A percentile compares a stretch with the other conserved stretches of the same genome.
phyloP scores from a whole-genome alignment of 2,329 filamentous ascomycete species.

The Dryadomyces sulphureus region DNA sequence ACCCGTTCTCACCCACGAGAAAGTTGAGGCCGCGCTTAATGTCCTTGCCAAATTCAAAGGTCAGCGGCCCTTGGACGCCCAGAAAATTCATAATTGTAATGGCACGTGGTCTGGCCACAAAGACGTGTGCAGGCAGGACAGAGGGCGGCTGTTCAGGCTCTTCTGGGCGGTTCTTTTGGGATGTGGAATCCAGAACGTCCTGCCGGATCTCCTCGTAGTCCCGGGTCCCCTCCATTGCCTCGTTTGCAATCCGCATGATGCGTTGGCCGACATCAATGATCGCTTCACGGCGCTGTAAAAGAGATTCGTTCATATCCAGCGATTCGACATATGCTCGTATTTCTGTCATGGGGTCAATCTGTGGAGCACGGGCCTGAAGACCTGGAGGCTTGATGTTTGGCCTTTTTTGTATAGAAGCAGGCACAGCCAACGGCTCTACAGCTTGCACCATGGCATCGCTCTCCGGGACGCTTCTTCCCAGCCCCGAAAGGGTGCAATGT shows the following conservation, averaged over 20 bases:
- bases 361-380: background rate
- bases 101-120: conserved; percentile 13
- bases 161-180: no score
- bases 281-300: background rate
- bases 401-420: background rate
- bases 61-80: conserved; percentile 15
- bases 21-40: conserved; percentile 16
- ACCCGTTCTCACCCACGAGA: conserved; percentile 17
- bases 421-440: background rate
- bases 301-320: background rate
- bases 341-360: background rate
- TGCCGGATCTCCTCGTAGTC: background rate
- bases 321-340: background rate
- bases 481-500: background rate
- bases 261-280: background rate
- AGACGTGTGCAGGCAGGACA: conserved; percentile 6
- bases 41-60: conserved; percentile 14
- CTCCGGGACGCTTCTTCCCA: background rate
- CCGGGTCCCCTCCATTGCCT: background rate
- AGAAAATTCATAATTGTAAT: conserved; percentile 20
- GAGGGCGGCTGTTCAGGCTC: no score
- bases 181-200: background rate
- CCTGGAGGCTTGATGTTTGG: background rate
- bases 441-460: background rate
- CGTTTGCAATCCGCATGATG: background rate